Evolutionary conservation across 179 eudicot genomes (phyloP), one percentile per base, ranked within the genome.

Genomic region (Actinidia chinensis): DNA sequence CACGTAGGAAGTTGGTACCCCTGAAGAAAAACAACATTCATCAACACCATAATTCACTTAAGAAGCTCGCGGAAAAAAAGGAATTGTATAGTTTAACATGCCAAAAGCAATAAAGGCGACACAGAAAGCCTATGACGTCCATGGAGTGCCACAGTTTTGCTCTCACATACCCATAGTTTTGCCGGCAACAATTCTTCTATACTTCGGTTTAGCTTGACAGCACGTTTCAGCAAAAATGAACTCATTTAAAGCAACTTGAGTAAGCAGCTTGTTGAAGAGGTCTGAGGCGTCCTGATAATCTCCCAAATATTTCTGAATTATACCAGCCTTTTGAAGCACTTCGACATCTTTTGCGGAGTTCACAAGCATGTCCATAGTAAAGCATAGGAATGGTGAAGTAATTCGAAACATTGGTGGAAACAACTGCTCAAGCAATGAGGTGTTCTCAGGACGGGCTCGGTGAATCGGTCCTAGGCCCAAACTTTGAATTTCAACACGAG

Each of bases 351-450:
- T 18, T 2, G 23, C 48, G 0, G 76, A 12, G 66, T n/a, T 56
- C 3, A 73, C 40, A 23, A 73, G 64, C 1, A 4, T 12, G 12
- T 73, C 66, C 76, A 73, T 73, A 73, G 36, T 1, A 11, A 7
- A 8, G 76, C 76, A 11, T 73, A 55, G 0, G 65, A 36, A n/a
- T n/a, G 3, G 76, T 73, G 28, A 56, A 23, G 40, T 36, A 18
- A 0, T 13, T 0, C 5, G 11, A 9, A 10, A 58, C 0, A 0
- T 5, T 25, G 6, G 60, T n/a, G 28, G 36, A 18, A 8, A 13
- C 50, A 28, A 28, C 47, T 73, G 76, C 64, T 73, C 76, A 12
- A 54, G 76, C 76, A 18, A 73, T 73, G 11, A 73, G 65, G 33
- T 73, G n/a, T 73, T 73, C 65, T 54, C 8, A 73, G 36, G 65